Evolutionary conservation across 164 flowering plant genomes (phyloP), one percentile per base, ranked within the genome.

Genomic region (Vitis rotundifolia): DNA sequence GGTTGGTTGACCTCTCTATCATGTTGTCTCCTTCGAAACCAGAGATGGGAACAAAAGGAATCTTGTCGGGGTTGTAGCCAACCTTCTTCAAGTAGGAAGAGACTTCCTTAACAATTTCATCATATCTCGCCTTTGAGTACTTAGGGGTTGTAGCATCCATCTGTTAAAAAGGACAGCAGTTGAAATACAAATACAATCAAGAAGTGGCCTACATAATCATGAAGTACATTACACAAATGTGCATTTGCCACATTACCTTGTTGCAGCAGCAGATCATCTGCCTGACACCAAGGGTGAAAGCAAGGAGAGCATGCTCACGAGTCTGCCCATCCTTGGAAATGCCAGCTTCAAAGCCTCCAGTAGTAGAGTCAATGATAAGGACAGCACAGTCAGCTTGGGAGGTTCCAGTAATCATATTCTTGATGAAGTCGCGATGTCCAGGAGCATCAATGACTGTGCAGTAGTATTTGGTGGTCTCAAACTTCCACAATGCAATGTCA

Each of bases 1-100:
- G 86, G 82, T 85, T 85, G 69, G 86, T 81, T 9, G 94, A 89
- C 76, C 94, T 82, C 78, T 89, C 93, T 73, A 89, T 89, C 93
- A 89, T 89, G 86, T 89, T 89, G 79, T 89, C 93, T 57, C 93
- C 93, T 71, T 89, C 93, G 63, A 89, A 89, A 1, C 93, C 93
- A 67, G 93, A 89, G 73, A 89, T 89, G 77, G 93, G 93, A 7
- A 89, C 93, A 15, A 89, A 89, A 1, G 89, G 83, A 50, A 89
- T 87, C 61, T 87, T 89, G 37, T 89, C 91, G 3, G 94, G 94
- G 82, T 89, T 89, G 89, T 87, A 89, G 0, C 94, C 94, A 18
- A 89, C 94, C 84, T 89, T 89, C 88, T 89, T 89, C 67, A 89
- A 64, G 72, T 89, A 89, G 49, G 94, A 89, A 5, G 94, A 83